A percentile compares a stretch with the other conserved stretches of the same genome.
Evolutionary conservation across 176 grass and related monocot species (phyloP).

Genomic region (Eragrostis nindensis): DNA sequence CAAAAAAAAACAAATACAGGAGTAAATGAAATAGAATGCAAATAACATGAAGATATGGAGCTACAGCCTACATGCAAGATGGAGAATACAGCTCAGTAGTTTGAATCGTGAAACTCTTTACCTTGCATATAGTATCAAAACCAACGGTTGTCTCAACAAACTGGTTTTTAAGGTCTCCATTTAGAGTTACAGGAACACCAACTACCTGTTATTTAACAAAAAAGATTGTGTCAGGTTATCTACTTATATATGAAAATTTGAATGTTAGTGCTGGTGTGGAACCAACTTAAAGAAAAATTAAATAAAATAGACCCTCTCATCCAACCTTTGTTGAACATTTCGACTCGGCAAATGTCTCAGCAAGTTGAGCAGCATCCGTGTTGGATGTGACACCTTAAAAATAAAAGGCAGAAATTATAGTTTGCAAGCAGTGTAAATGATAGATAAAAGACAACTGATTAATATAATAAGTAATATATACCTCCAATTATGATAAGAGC

Average conservation of each 20-base stretch:
- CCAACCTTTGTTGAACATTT: slow-evolving; percentile 84
- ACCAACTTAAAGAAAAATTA: not conserved
- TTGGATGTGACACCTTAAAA: slow-evolving; percentile 89
- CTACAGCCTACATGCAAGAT: not conserved
- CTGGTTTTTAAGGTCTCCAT: slow-evolving; percentile 91
- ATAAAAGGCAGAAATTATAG: not conserved
- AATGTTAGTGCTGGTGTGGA: not conserved
- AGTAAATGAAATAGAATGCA: not conserved
- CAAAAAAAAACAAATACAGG: not conserved
- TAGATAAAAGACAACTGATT: slow-evolving; percentile 16
- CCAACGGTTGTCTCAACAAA: slow-evolving; percentile 95
- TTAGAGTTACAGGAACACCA: slow-evolving; percentile 96
- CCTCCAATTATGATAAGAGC: slow-evolving; percentile 91
- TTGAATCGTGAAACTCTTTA: slow-evolving; percentile 37
- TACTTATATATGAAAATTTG: slow-evolving; percentile 24
- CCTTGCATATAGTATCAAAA: slow-evolving; percentile 97
- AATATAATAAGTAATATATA: slow-evolving; percentile 41
- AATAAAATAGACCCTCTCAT: not conserved
- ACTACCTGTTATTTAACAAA: slow-evolving; percentile 66
- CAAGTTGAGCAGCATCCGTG: slow-evolving; percentile 91
- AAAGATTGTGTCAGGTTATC: slow-evolving; percentile 4
- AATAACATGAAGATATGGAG: not conserved
- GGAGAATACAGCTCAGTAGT: slow-evolving; percentile 7
- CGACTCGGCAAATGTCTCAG: slow-evolving; percentile 85
- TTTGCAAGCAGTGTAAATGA: not conserved